Evolutionary conservation across 768 basidiomycete species (phyloP).

Genomic region (Cystofilobasidium bisporidii): DNA sequence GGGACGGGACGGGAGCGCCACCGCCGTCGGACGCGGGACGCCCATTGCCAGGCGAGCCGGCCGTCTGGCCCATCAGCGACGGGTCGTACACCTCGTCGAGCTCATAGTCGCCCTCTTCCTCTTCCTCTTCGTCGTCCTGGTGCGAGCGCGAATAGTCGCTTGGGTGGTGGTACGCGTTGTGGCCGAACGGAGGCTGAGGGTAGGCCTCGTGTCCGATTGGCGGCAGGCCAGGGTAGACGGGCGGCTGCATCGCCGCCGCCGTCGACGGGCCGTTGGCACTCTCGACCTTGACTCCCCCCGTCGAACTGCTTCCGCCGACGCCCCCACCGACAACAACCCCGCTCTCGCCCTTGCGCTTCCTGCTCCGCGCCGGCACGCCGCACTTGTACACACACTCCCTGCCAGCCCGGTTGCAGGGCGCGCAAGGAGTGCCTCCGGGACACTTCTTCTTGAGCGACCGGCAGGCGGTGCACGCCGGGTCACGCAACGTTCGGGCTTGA

Average conservation of each 20-base stretch:
- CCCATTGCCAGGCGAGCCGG: background rate
- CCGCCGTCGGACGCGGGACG: background rate
- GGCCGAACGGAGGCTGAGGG: background rate
- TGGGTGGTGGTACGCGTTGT: background rate
- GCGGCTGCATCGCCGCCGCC: background rate
- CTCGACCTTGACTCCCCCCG: background rate
- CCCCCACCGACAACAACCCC: background rate
- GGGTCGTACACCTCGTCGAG: background rate
- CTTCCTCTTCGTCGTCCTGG: background rate
- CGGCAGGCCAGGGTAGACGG: background rate
- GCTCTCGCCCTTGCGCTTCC: background rate
- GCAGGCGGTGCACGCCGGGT: slow-evolving; percentile 3
- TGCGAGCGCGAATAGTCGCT: background rate
- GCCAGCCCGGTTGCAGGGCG: background rate
- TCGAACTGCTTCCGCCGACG: background rate
- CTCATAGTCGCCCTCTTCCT: background rate
- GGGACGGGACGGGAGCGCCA: background rate
- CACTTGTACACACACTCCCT: background rate
- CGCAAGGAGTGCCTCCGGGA: background rate
- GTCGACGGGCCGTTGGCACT: too few species aligned
- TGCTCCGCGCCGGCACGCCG: background rate
- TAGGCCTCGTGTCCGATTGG: background rate
- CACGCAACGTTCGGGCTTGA: background rate
- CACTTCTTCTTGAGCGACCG: slow-evolving; percentile 13
- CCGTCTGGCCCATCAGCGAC: background rate